Conservation (phyloP, 306 rosid species). For the Vicia sativa region DNA sequence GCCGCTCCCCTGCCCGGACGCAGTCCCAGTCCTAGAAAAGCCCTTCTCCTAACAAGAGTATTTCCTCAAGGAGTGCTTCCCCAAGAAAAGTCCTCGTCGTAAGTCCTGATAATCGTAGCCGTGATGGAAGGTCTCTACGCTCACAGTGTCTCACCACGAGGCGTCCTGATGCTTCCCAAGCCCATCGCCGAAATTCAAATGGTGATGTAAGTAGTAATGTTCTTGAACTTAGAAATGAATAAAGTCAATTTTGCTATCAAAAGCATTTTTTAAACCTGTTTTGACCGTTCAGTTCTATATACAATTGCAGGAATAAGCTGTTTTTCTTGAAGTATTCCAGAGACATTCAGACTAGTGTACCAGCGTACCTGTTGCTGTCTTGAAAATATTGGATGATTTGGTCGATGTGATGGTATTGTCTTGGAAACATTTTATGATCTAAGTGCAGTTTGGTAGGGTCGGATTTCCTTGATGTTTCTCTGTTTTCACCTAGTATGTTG, state of each 20-base stretch:
- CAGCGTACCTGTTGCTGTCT: slow-evolving; percentile 47
- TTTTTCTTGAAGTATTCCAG: slow-evolving; percentile 29
- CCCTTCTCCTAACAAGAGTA: slow-evolving; percentile 52
- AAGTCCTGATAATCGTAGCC: slow-evolving; percentile 60
- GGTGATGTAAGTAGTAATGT: slow-evolving; percentile 71
- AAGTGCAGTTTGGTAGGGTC: slow-evolving; percentile 68
- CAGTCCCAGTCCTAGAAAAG: slow-evolving; percentile 66
- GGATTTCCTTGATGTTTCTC: slow-evolving; percentile 47
- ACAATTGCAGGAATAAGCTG: slow-evolving; percentile 53
- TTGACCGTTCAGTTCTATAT: slow-evolving; percentile 16
- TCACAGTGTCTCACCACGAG: slow-evolving; percentile 62
- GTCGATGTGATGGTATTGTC: slow-evolving; percentile 51
- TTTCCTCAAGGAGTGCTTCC: slow-evolving; percentile 60
- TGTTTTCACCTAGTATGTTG: slow-evolving; percentile 45
- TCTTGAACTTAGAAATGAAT: not conserved
- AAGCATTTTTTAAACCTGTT: not conserved
- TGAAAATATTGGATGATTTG: slow-evolving; percentile 42
- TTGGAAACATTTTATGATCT: slow-evolving; percentile 43
- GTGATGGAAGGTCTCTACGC: slow-evolving; percentile 52
- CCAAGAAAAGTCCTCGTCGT: slow-evolving; percentile 53
- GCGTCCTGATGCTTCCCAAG: slow-evolving; percentile 59
- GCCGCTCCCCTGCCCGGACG: slow-evolving; percentile 65
- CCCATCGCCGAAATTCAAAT: slow-evolving; percentile 59
- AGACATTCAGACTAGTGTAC: slow-evolving; percentile 30
- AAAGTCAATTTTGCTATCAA: not conserved